Evolutionary conservation across 1,284 basidiomycete genomes (phyloP).

Genomic region (Austroboletus rostrupii): DNA sequence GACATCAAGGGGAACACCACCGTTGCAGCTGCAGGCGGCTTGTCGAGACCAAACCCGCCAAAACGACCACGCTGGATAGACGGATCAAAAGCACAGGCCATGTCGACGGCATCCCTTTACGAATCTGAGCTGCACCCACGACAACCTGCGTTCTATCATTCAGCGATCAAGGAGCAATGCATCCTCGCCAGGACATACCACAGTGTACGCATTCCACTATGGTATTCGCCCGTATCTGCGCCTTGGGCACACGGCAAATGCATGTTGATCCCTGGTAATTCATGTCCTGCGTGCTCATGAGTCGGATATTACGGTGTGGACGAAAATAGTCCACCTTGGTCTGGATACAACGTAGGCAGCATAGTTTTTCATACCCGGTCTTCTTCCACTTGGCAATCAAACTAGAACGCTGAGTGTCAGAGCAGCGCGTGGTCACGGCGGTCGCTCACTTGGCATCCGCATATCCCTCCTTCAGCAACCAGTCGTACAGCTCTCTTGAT

Average conservation of each 20-base stretch:
- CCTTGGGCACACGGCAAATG: constrained; percentile 95
- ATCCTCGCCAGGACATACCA: constrained; percentile 54
- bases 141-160: constrained; percentile 49
- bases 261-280: constrained; percentile 99
- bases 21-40: background rate
- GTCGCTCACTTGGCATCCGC: constrained; percentile 89
- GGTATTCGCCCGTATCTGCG: constrained; percentile 84
- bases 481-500: constrained; percentile 92
- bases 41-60: background rate
- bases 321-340: constrained; percentile 59
- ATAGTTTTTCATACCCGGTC: constrained; percentile 96
- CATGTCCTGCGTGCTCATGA: constrained; percentile 72
- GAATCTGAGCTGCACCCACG: constrained; percentile 84
- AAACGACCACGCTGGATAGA: background rate
- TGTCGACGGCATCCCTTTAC: constrained; percentile 30
- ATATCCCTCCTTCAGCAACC: constrained; percentile 96
- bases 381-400: constrained; percentile 99
- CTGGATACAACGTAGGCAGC: constrained; percentile 96
- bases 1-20: background rate
- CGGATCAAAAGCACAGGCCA: background rate
- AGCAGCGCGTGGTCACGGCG: background rate
- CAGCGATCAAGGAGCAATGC: constrained; percentile 8
- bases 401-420: constrained; percentile 41
- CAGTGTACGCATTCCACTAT: constrained; percentile 98
- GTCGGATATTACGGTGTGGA: constrained; percentile 11